Percentiles rank a stretch among this genome's conserved stretches.
Conservation (phyloP, 164 flowering plant species). For the Stephania japonica region DNA sequence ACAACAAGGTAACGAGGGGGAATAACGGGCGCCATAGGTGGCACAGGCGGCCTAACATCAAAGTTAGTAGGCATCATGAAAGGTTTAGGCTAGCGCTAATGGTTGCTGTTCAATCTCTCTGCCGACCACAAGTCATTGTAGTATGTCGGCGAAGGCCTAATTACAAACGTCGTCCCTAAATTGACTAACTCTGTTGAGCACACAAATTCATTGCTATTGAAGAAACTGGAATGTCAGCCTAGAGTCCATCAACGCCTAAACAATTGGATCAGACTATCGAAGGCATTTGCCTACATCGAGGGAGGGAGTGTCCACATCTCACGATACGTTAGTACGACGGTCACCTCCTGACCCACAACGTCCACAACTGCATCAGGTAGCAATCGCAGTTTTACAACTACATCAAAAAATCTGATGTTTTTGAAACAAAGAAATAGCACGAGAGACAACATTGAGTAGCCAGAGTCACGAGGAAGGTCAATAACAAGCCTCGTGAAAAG, state of each 20-base stretch:
- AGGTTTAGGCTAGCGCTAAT: too few relatives aligned
- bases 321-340: neutral
- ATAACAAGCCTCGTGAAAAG: neutral
- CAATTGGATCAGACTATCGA: neutral
- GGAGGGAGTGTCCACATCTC: neutral
- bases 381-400: neutral
- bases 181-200: neutral
- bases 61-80: too few relatives aligned
- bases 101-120: neutral
- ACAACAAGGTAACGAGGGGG: too few relatives aligned
- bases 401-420: neutral
- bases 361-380: neutral
- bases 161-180: neutral
- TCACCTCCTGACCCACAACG: neutral
- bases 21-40: too few relatives aligned
- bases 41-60: too few relatives aligned
- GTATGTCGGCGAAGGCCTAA: neutral
- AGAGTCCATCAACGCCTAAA: neutral
- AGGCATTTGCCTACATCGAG: neutral
- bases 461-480: neutral
- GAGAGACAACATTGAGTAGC: neutral
- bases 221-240: neutral
- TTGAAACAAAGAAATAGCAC: neutral
- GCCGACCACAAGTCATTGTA: neutral
- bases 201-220: neutral